These are phyloP conservation scores for Cubamyces sp. DNA, from an alignment of 768 basidiomycete species.

Conservation along the genomic window DNA sequence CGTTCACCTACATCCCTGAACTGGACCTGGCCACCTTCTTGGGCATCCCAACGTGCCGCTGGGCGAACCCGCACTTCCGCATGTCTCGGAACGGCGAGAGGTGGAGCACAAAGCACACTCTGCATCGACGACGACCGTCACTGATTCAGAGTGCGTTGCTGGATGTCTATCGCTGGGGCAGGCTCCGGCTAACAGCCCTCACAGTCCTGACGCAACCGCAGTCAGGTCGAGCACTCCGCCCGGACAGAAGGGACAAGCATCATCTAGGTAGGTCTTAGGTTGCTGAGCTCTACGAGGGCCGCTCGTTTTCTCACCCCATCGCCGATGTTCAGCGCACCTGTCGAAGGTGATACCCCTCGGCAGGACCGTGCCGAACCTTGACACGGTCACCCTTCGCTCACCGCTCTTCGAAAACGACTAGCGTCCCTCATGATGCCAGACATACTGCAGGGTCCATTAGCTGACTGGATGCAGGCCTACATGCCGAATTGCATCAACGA, in stretches of 20 bases:
- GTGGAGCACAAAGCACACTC: not conserved
- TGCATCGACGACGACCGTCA: not conserved
- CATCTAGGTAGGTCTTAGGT: not conserved
- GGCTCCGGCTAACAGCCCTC: not conserved
- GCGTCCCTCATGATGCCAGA: not conserved
- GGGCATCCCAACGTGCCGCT: not conserved
- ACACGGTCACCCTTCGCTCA: not conserved
- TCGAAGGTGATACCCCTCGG: constrained; percentile 1
- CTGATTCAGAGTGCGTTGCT: not conserved
- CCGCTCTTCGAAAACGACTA: not conserved
- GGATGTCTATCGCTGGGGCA: constrained; percentile 1
- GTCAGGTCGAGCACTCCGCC: not conserved
- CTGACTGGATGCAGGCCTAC: not conserved
- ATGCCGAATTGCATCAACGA: not conserved
- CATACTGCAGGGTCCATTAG: not conserved
- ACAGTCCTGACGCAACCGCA: not conserved
- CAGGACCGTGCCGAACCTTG: not conserved
- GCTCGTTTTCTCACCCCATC: not conserved
- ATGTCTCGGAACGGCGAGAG: not conserved
- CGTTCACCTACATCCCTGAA: not conserved
- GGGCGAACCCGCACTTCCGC: constrained; percentile 1
- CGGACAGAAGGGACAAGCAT: not conserved
- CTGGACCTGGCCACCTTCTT: not conserved
- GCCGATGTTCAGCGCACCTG: not conserved
- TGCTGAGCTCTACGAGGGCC: constrained; percentile 3